Evolutionary conservation across 768 basidiomycete genomes (phyloP).

Genomic region (Lactarius pseudohatsudake): DNA sequence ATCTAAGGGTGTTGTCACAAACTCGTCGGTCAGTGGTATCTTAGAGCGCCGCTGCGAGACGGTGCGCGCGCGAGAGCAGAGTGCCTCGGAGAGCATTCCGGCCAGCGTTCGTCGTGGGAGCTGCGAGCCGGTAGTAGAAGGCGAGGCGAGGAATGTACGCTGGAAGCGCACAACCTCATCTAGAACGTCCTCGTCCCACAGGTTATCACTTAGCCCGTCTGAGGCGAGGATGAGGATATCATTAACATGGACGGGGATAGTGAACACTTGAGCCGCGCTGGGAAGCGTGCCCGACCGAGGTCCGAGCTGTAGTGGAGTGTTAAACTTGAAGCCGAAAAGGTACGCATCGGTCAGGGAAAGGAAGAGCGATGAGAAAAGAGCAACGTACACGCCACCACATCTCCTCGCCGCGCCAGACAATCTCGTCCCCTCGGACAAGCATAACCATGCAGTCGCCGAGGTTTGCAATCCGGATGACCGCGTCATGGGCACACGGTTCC

Average conservation of each 20-base stretch:
- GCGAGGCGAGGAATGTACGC: constrained; percentile 35
- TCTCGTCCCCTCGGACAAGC: constrained; percentile 74
- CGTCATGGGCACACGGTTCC: constrained; percentile 40
- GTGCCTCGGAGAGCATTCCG: constrained; percentile 72
- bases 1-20: neutral
- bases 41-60: constrained; percentile 51
- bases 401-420: constrained; percentile 86
- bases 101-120: constrained; percentile 57
- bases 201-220: constrained; percentile 82
- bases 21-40: neutral
- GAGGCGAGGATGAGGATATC: constrained; percentile 80
- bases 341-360: constrained; percentile 2
- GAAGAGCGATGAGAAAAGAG: constrained; percentile 1
- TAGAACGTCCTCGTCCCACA: constrained; percentile 86
- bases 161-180: constrained; percentile 74
- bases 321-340: constrained; percentile 42
- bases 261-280: constrained; percentile 65
- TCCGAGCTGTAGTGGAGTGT: constrained; percentile 65
- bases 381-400: constrained; percentile 83
- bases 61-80: constrained; percentile 73
- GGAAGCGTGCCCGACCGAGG: constrained; percentile 62
- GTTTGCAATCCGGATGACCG: constrained; percentile 79
- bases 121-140: constrained; percentile 15
- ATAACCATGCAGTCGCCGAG: constrained; percentile 87
- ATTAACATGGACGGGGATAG: constrained; percentile 64